These are phyloP conservation scores for Didymella pinodella DNA, from an alignment of 2,329 filamentous ascomycete species.

Conservation along the genomic window DNA sequence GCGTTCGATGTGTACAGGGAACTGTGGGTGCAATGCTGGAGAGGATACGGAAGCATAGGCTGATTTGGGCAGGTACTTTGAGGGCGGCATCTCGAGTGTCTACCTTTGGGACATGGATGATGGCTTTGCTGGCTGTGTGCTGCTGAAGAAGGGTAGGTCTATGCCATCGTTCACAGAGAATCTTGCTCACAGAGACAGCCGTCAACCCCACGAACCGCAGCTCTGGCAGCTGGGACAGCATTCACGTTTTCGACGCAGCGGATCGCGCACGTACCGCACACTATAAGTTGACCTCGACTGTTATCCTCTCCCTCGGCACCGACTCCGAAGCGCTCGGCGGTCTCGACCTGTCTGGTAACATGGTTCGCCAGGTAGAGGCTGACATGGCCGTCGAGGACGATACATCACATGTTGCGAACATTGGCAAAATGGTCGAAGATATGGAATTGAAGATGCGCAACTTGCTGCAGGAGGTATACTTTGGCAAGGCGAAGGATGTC, in stretches of 20 bases:
- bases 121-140: constrained; percentile 93
- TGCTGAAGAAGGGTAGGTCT: constrained; percentile 87
- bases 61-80: constrained; percentile 72
- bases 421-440: constrained; percentile 90
- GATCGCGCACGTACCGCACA: constrained; percentile 91
- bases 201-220: constrained; percentile 70
- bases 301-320: constrained; percentile 86
- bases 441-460: constrained; percentile 99
- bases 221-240: constrained; percentile 93
- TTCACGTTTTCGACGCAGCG: constrained; percentile 97
- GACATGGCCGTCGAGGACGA: constrained; percentile 90
- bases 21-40: constrained; percentile 60
- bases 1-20: constrained; percentile 97
- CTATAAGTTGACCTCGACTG: constrained; percentile 97
- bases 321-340: constrained; percentile 74
- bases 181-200: constrained; percentile 57
- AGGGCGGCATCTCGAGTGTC: constrained; percentile 93
- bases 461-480: constrained; percentile 97
- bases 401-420: constrained; percentile 92
- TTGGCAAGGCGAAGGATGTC: constrained; percentile 98
- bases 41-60: constrained; percentile 14
- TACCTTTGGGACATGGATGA: constrained; percentile 99
- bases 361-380: constrained; percentile 95
- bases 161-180: neutral
- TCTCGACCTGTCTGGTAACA: constrained; percentile 94